Percentiles rank a stretch among this genome's conserved stretches.
phyloP scores from a whole-genome alignment of 2,329 filamentous ascomycete species.

The Tolypocladium tundrense region DNA sequence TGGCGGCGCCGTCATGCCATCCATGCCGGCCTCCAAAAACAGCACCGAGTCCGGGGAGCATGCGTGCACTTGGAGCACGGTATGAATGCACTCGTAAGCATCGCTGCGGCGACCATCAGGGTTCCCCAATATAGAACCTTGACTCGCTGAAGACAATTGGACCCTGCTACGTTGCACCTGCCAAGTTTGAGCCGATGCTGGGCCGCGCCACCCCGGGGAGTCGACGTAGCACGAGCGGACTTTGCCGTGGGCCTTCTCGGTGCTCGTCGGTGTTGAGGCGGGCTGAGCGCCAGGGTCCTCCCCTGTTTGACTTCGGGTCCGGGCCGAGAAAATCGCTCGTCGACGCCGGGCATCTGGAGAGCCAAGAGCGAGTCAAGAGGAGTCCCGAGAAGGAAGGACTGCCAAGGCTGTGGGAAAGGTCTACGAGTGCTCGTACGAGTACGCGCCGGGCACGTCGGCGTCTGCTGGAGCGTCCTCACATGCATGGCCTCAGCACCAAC shows the following conservation, averaged over 20 bases:
- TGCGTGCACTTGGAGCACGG: too few species aligned
- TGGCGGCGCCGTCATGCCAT: neutral
- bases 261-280: neutral
- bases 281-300: neutral
- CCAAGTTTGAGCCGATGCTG: neutral
- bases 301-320: neutral
- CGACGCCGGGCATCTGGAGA: neutral
- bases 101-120: neutral
- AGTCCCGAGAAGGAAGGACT: neutral
- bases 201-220: neutral
- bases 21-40: neutral
- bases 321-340: neutral
- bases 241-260: neutral
- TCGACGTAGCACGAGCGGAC: neutral
- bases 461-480: neutral
- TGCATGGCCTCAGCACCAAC: neutral
- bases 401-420: neutral
- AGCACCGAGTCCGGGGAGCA: too few species aligned
- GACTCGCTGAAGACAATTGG: neutral
- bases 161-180: neutral
- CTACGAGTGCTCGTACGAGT: too few species aligned
- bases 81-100: too few species aligned
- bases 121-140: neutral
- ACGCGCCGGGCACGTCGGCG: neutral
- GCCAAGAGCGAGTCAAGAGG: neutral